Evolutionary conservation across 176 grass and related monocot genomes (phyloP).

Genomic region (Secale cereale): DNA sequence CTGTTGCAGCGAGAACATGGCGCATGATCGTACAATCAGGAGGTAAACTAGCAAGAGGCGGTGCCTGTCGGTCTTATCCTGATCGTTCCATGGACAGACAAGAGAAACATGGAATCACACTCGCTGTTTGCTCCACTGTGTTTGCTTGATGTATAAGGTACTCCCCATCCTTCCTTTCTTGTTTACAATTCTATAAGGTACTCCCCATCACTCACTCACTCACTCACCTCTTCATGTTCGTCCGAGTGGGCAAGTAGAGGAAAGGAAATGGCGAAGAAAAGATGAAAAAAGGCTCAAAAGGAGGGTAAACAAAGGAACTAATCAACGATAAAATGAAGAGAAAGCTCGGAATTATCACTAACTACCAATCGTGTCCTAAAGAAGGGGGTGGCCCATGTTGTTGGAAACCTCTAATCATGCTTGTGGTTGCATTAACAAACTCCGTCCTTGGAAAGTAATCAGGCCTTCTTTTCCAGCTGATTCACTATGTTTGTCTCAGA

Average conservation of each 20-base stretch:
- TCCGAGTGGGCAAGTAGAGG: neutral
- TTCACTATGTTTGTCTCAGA: neutral
- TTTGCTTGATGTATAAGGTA: slow-evolving; percentile 41
- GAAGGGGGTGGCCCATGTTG: slow-evolving; percentile 22
- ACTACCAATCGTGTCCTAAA: neutral
- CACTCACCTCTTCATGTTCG: neutral
- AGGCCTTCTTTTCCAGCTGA: neutral
- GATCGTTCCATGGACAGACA: neutral
- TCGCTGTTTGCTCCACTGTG: slow-evolving; percentile 11
- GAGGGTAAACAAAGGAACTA: neutral
- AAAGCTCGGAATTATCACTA: neutral
- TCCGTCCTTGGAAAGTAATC: neutral
- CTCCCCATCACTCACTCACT: slow-evolving; percentile 5
- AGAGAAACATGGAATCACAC: slow-evolving; percentile 15
- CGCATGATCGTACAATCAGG: neutral
- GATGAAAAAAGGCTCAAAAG: neutral
- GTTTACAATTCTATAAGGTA: slow-evolving; percentile 14
- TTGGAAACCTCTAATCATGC: slow-evolving; percentile 26
- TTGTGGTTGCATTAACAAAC: slow-evolving; percentile 18
- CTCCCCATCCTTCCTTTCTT: neutral
- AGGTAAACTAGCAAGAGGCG: neutral
- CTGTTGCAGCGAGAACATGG: neutral
- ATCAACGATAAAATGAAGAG: neutral
- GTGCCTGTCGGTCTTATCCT: neutral
- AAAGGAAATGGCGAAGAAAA: neutral